Base-by-base conservation (phyloP, 805 yeast genomes). In the Zygosaccharomyces bailii region DNA sequence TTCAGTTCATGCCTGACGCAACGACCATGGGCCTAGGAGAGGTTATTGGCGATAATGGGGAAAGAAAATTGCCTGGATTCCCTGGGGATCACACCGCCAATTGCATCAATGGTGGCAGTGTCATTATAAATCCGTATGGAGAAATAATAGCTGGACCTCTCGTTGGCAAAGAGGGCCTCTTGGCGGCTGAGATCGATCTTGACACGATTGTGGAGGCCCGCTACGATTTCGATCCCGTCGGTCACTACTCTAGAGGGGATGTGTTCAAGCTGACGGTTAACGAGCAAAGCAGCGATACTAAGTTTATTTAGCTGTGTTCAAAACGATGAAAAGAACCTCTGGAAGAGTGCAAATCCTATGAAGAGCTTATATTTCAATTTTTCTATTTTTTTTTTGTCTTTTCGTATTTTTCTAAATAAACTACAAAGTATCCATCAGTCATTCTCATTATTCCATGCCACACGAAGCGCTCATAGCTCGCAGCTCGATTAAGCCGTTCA, bases 241-340 rank as follows among this genome's bases (percentile, higher is more conserved):
- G 77, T 7, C 77, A 72, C 48, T 72, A 72, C 50, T 49, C 72
- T 5, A 65, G 73, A 55, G 67, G 68, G 14, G 77, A 72, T 44
- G 68, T 72, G 14, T 71, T 72, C 63, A 62, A 65, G 38, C 49
- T 72, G 36, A 65, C 63, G 1, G 75, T 72, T 9, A 65, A 72
- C 45, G 75, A 70, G 14, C 31, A n/a, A n/a, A n/a, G 31, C 13
- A 10, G 13, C 8, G 14, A 11, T 4, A 27, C 31, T 16, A n/a
- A 10, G 4, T 27, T 27, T 16, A 27, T 16, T 4, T 27, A 21
- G 25, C 25, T 21, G 25, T 21, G 25, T 5, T 6, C 5, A 21
- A 9, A 16, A 13, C 16, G 19, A 11, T 18, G 24, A 7, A 23
- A 17, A 18, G 8, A 23, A 25, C 19, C 18, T 13, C 9, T 27